phyloP scores from a whole-genome alignment of 148 eudicot genomes.

The Gaultheria prostrata region DNA sequence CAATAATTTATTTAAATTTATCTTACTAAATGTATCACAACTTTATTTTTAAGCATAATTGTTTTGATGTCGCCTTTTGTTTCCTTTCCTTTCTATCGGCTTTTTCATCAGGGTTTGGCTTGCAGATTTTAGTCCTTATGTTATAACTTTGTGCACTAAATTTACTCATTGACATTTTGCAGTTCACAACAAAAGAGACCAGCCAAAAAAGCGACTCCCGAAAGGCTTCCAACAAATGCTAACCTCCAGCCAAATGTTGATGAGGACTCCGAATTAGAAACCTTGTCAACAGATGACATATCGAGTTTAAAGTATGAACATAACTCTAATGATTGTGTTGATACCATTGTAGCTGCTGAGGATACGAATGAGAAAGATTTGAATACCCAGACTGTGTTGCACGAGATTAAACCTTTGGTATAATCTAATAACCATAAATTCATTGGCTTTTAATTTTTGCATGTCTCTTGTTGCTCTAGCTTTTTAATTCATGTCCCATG shows the following conservation, averaged over 20 bases:
- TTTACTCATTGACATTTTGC: conserved; percentile 24
- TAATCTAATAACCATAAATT: not conserved
- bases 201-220: conserved; percentile 49
- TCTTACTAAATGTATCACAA: not conserved
- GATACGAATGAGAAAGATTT: conserved; percentile 23
- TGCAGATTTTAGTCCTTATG: not conserved
- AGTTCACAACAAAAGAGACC: conserved; percentile 67
- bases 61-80: not conserved
- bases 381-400: conserved; percentile 23
- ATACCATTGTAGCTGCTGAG: conserved; percentile 20
- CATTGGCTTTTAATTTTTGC: not conserved
- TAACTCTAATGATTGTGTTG: conserved; percentile 20
- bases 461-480: not conserved
- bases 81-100: not conserved
- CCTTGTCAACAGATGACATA: conserved; percentile 24
- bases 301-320: conserved; percentile 25
- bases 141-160: not conserved
- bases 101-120: not conserved
- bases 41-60: not conserved
- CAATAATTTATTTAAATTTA: not conserved
- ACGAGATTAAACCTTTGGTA: conserved; percentile 27
- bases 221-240: conserved; percentile 39
- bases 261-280: conserved; percentile 33
- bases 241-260: conserved; percentile 37
- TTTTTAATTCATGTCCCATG: not conserved